Conservation (phyloP, 805 yeast species). For the Lipomyces spencermartinsiae region DNA sequence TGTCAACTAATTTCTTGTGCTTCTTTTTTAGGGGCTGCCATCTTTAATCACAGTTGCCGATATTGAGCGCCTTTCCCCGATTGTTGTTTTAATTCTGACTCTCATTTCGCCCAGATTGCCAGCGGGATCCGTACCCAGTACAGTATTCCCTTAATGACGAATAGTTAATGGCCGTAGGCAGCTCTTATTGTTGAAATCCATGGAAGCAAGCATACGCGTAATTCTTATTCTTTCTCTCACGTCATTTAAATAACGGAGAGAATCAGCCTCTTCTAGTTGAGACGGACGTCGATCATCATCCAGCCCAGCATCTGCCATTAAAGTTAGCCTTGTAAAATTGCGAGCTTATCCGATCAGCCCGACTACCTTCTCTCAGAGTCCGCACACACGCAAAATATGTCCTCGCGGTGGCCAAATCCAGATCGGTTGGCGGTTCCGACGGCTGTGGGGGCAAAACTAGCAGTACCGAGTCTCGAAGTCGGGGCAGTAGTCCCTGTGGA, state of each 20-base stretch:
- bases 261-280: constrained; percentile 1
- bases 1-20: too few species aligned
- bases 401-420: constrained; percentile 1
- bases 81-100: too few species aligned
- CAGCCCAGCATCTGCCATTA: neutral
- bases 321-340: constrained; percentile 1
- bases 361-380: neutral
- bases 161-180: neutral
- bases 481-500: neutral
- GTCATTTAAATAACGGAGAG: constrained; percentile 9
- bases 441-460: constrained; percentile 7
- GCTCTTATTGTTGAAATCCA: neutral
- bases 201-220: neutral
- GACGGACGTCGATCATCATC: constrained; percentile 1
- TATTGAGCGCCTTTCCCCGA: too few species aligned
- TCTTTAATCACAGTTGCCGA: too few species aligned
- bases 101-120: too few species aligned
- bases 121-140: too few species aligned
- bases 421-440: constrained; percentile 7
- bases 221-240: constrained; percentile 5
- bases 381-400: constrained; percentile 3
- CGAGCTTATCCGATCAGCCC: neutral
- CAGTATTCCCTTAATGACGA: constrained; percentile 45
- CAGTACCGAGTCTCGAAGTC: neutral
- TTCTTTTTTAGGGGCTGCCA: too few species aligned